Evolutionary conservation across 2,329 filamentous ascomycete genomes (phyloP), one percentile per base, ranked within the genome.

Genomic region (Exophiala lecanii-corni): DNA sequence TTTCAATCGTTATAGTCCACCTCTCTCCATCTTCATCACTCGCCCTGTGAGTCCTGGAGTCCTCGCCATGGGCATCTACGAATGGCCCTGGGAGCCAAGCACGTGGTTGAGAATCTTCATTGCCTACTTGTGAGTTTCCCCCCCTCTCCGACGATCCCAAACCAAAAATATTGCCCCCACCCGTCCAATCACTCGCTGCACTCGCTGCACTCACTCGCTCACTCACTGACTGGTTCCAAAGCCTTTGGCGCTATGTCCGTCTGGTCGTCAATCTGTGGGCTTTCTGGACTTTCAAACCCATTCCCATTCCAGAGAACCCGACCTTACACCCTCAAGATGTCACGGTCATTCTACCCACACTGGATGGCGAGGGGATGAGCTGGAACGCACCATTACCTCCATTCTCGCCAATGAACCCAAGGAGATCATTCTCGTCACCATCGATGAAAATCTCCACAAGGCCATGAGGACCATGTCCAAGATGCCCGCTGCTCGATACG

Each of bases 331-430:
- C 81, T 23, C 70, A 86, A 55, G 87, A 97, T 76, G 89, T 95
- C 58, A 95, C 91, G 4, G 88, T 96, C 52, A 86, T 97, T 57
- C 86, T 96, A 49, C 91, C 91, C 5, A 94, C 89, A 9, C 89
- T 97, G 53, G 87, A 94, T 60, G 87, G 89, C 48, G 82, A 81
- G 50, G 91, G 47, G 82, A 89, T 57, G 87, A 94, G 60, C 74
- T 97, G 49, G 81, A 82, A 40, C 80, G 84, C 47, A 94, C 89
- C 13, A 76, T 97, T 28, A 74, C 82, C 18, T 66, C 65, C 12
- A 63, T 79, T 32, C 61, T 78, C 31, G 69, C 70, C 47, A 71
- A 67, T 35, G 69, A 74, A 40, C 75, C 84, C 12, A 78, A 76
- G 31, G 79, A 83, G 53, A 68, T 97, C 47, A 83, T 96, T 39